A percentile compares a stretch with the other conserved stretches of the same genome.
Evolutionary conservation across 371 early-diverging fungal species (phyloP).

Genomic region (Rhizomucor miehei): DNA sequence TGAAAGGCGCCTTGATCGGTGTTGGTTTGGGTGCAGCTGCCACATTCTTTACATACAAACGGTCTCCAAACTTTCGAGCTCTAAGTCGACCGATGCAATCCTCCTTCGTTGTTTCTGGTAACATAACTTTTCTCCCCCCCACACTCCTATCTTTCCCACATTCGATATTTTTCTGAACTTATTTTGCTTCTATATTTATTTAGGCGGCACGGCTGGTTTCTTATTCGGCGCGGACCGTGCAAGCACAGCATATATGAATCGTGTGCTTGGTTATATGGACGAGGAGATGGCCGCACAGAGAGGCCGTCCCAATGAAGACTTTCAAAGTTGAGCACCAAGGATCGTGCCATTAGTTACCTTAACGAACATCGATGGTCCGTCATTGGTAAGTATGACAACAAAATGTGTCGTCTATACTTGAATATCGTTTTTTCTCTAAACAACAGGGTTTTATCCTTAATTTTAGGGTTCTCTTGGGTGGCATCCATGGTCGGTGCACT

Average conservation of each 20-base stretch:
- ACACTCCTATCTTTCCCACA: no score
- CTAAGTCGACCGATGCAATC: constrained; percentile 34
- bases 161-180: no score
- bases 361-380: constrained; percentile 46
- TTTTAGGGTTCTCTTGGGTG: constrained; percentile 65
- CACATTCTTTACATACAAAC: constrained; percentile 26
- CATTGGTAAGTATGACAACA: constrained; percentile 29
- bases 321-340: constrained; percentile 11
- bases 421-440: no score
- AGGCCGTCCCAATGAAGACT: not conserved
- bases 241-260: constrained; percentile 27
- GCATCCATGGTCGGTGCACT: constrained; percentile 66
- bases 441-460: no score
- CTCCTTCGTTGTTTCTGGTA: constrained; percentile 34
- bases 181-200: no score
- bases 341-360: constrained; percentile 27
- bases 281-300: constrained; percentile 25
- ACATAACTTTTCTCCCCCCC: no score
- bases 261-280: constrained; percentile 38
- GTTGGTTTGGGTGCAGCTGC: constrained; percentile 34
- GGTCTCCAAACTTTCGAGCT: constrained; percentile 39
- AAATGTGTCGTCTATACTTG: no score
- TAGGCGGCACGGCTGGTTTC: constrained; percentile 38
- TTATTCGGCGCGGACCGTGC: constrained; percentile 41
- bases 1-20: constrained; percentile 40